A percentile compares a stretch with the other conserved stretches of the same genome.
Conservation (phyloP, 352 stramenopile genomes). For the Pythium sukuiense region DNA sequence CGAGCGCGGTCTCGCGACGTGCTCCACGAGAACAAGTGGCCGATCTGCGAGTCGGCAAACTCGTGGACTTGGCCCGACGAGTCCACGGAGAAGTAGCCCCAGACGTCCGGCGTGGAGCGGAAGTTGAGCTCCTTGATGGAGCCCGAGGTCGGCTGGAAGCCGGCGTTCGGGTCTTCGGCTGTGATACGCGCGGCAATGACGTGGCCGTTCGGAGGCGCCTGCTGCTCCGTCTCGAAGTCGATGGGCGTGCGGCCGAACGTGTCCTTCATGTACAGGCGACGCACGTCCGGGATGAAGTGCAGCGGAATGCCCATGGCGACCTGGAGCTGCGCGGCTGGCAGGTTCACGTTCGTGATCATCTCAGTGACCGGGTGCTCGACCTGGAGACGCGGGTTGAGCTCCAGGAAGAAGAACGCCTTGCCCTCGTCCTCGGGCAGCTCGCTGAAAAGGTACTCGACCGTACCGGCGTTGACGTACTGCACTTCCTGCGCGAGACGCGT, state of each 20-base stretch:
- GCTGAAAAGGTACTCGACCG: slow-evolving; percentile 99
- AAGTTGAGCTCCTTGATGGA: slow-evolving; percentile 99
- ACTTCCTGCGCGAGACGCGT: slow-evolving; percentile 98
- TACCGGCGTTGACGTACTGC: slow-evolving; percentile 98
- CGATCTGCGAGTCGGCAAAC: slow-evolving; percentile 99
- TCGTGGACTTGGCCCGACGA: slow-evolving; percentile 99
- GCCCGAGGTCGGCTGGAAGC: slow-evolving; percentile 98
- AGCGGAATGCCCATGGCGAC: slow-evolving; percentile 99
- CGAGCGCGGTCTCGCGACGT: slow-evolving; percentile 94
- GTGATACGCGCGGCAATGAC: slow-evolving; percentile 99
- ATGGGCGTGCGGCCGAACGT: slow-evolving; percentile 92
- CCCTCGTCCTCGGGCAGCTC: slow-evolving; percentile 90
- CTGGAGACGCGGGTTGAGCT: slow-evolving; percentile 99
- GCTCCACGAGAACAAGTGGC: slow-evolving; percentile 98
- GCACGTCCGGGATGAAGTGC: slow-evolving; percentile 98
- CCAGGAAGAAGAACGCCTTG: slow-evolving; percentile 98
- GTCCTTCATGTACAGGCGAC: slow-evolving; percentile 96
- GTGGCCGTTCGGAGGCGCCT: slow-evolving; percentile 89
- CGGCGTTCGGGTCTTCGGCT: slow-evolving; percentile 98
- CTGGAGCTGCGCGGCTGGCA: slow-evolving; percentile 97
- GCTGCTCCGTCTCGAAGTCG: slow-evolving; percentile 93
- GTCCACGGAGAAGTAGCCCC: slow-evolving; percentile 99
- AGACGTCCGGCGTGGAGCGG: slow-evolving; percentile 98
- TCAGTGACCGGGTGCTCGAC: slow-evolving; percentile 99
- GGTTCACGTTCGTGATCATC: slow-evolving; percentile 99